These are phyloP conservation scores for Nephromyces sp. DNA, from an alignment of 169 alveolate genomes.

Conservation along the genomic window DNA sequence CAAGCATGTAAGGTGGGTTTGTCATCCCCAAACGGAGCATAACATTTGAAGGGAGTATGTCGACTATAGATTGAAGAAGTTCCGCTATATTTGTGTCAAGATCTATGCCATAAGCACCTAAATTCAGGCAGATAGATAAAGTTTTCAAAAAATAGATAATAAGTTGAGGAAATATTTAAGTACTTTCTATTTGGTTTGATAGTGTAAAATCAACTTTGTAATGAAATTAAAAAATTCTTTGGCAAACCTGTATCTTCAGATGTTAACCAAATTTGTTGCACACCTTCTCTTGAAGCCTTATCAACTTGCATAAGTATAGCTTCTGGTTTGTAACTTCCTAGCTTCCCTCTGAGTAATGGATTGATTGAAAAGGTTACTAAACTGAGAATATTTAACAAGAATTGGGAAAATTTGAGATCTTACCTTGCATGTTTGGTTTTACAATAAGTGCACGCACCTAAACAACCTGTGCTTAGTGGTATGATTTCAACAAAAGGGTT, in stretches of 20 bases:
- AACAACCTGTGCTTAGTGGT: conserved; percentile 93
- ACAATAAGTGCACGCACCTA: conserved; percentile 96
- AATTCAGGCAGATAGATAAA: no score
- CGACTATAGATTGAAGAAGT: conserved; percentile 65
- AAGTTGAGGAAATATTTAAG: no score
- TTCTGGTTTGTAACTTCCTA: conserved; percentile 80
- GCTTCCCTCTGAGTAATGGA: conserved; percentile 75
- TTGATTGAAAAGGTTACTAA: neutral
- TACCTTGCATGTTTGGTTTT: conserved; percentile 89
- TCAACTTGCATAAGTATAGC: conserved; percentile 78
- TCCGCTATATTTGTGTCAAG: conserved; percentile 85
- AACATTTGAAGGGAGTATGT: conserved; percentile 45
- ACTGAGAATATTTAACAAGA: neutral
- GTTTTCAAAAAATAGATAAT: no score
- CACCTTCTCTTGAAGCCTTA: conserved; percentile 73
- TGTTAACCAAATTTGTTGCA: conserved; percentile 93
- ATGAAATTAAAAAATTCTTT: conserved; percentile 4
- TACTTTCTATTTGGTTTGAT: no score
- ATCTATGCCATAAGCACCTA: conserved; percentile 95
- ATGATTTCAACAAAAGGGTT: conserved; percentile 85
- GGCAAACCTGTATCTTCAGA: conserved; percentile 84
- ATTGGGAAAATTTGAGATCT: neutral
- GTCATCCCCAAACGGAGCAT: conserved; percentile 84
- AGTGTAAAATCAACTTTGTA: no score
- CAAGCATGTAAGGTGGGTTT: conserved; percentile 94